A percentile compares a stretch with the other conserved stretches of the same genome.
phyloP scores from a whole-genome alignment of 2,329 filamentous ascomycete genomes.

The Stagonosporopsis chrysanthemi region DNA sequence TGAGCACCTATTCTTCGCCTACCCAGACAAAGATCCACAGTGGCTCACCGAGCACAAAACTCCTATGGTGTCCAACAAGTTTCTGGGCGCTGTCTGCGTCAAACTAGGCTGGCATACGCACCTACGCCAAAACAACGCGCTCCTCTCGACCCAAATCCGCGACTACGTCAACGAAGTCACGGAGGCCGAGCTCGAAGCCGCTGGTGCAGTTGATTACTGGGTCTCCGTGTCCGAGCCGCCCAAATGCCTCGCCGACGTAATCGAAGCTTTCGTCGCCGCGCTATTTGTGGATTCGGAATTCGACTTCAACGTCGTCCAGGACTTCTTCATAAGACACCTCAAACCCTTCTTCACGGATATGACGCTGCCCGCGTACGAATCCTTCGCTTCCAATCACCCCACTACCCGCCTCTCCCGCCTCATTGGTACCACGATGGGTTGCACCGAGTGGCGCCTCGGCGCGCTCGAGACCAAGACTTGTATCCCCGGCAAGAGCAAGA shows the following conservation, averaged over 20 bases:
- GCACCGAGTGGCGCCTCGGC: conserved; percentile 62
- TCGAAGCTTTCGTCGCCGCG: conserved; percentile 89
- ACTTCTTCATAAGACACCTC: conserved; percentile 80
- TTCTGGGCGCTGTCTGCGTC: conserved; percentile 82
- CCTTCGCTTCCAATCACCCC: conserved; percentile 85
- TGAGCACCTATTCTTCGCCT: conserved; percentile 78
- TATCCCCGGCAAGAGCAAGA: conserved; percentile 52
- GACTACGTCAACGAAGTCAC: conserved; percentile 66
- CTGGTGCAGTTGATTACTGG: conserved; percentile 73
- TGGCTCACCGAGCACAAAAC: conserved; percentile 99
- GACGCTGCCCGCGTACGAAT: conserved; percentile 74
- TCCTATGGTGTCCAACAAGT: conserved; percentile 98
- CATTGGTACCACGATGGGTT: conserved; percentile 71
- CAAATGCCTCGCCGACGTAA: conserved; percentile 82
- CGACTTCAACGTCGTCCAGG: conserved; percentile 73
- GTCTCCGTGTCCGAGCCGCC: conserved; percentile 65
- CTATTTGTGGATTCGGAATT: conserved; percentile 90
- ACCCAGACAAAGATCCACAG: conserved; percentile 84
- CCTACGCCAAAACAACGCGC: conserved; percentile 62
- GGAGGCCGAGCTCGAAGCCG: conserved; percentile 58
- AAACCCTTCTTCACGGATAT: conserved; percentile 85
- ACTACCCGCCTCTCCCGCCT: conserved; percentile 72
- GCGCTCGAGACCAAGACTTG: conserved; percentile 52
- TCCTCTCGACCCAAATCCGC: conserved; percentile 60
- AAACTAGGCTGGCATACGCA: conserved; percentile 79